phyloP scores from a whole-genome alignment of 306 rosid species.

The Sphenostylis stenocarpa region DNA sequence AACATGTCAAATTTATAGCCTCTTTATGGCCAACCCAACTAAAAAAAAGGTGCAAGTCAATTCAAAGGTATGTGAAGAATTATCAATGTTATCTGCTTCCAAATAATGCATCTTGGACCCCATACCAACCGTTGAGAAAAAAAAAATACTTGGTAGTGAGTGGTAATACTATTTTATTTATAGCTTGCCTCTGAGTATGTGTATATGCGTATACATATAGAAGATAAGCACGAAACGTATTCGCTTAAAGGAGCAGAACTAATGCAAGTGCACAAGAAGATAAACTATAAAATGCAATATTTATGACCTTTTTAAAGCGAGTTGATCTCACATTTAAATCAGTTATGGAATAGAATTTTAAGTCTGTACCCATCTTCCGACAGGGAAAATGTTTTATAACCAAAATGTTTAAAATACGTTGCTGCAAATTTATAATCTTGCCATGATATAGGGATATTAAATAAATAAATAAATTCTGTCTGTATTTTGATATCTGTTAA shows the following conservation, averaged over 20 bases:
- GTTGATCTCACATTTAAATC: slow-evolving; percentile 41
- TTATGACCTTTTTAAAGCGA: slow-evolving; percentile 20
- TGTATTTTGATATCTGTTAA: slow-evolving; percentile 8
- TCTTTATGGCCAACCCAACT: slow-evolving; percentile 42
- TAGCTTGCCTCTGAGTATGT: slow-evolving; percentile 15
- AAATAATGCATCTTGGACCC: slow-evolving; percentile 64
- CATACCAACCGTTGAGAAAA: slow-evolving; percentile 36
- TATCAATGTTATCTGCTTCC: slow-evolving; percentile 52
- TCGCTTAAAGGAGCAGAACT: neutral
- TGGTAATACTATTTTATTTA: slow-evolving; percentile 20
- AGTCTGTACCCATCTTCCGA: slow-evolving; percentile 24
- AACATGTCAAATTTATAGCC: slow-evolving; percentile 36
- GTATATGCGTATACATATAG: neutral
- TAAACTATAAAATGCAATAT: slow-evolving; percentile 34
- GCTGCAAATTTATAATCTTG: slow-evolving; percentile 29
- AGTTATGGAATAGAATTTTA: slow-evolving; percentile 32
- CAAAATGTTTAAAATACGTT: slow-evolving; percentile 22
- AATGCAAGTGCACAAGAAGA: slow-evolving; percentile 31
- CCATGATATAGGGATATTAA: slow-evolving; percentile 16
- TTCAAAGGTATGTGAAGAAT: slow-evolving; percentile 41
- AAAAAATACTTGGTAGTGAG: slow-evolving; percentile 15
- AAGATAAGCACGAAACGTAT: neutral
- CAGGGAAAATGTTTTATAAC: slow-evolving; percentile 26
- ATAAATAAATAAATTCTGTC: neutral
- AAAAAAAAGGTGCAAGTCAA: slow-evolving; percentile 42